These are phyloP conservation scores for Coffea canephora DNA, from an alignment of 257 asterid species.

Conservation along the genomic window DNA sequence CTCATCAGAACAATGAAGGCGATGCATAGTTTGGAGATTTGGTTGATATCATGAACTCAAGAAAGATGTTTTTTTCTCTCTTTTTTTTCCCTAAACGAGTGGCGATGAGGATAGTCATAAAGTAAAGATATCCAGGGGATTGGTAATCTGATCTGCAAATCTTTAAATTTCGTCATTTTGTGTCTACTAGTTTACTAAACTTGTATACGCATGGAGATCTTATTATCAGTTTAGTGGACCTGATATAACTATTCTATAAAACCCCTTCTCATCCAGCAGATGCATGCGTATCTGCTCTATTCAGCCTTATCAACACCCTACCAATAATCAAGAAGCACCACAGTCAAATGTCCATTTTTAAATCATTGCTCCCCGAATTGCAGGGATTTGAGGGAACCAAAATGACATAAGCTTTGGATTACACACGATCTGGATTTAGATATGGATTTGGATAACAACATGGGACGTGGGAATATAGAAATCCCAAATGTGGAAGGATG, in stretches of 20 bases:
- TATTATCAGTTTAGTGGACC: not conserved
- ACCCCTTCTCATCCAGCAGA: not conserved
- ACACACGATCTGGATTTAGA: not conserved
- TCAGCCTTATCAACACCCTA: conserved; percentile 14
- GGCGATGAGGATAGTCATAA: conserved; percentile 3
- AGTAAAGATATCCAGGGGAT: conserved; percentile 10
- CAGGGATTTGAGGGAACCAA: conserved; percentile 18
- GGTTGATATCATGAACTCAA: conserved; percentile 12
- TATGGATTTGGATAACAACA: conserved; percentile 1
- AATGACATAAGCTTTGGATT: not conserved
- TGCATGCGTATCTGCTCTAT: not conserved
- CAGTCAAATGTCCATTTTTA: not conserved
- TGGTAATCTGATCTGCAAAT: conserved; percentile 16
- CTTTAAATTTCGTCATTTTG: conserved; percentile 16
- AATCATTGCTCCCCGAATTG: not conserved
- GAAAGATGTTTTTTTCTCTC: not conserved
- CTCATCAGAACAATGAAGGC: not conserved
- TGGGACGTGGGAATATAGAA: not conserved
- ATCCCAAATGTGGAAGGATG: not conserved
- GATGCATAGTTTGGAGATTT: not conserved
- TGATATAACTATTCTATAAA: not conserved
- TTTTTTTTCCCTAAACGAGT: not conserved
- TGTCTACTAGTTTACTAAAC: not conserved
- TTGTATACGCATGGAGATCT: not conserved
- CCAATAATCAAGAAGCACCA: conserved; percentile 10